Evolutionary conservation across 1,139 yeast species (phyloP), one percentile per base, ranked within the genome.

Genomic region (Kodamaea suecica): DNA sequence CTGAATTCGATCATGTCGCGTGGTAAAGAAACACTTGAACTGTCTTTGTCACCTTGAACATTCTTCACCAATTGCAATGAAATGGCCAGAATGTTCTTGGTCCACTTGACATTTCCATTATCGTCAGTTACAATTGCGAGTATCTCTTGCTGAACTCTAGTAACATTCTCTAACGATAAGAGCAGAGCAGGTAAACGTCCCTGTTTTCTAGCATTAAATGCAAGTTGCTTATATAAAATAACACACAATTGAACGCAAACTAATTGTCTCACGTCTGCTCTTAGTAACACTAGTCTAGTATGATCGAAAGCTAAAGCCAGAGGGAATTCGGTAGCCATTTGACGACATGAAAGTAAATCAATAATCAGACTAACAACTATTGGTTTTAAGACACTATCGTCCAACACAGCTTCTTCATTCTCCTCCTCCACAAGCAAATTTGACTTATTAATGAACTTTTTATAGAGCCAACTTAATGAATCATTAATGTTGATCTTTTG

Each of bases 41-140:
- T 39, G 34, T 55, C 47, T 29, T 43, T 36, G n/a, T 48, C 44
- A 6, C 30, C 30, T 13, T 28, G 30, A 7, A 61, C 63, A 34
- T 63, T 66, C 44, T 76, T 77, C 34, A 82, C 78, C 34, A 85
- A 60, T 53, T 86, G 95, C 40, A 87, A 70, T 5, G 92, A 76
- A 43, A 87, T 76, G 19, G 84, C 70, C 43, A 79, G 74, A 24
- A 86, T 77, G 55, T 87, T 86, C 52, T 86, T 78, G 1, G 95
- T 86, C 95, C 96, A 87, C 63, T 87, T 84, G 43, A 85, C 78
- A 54, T 84, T 85, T 3, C 95, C 95, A 52, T 80, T 83, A 40
- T 83, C 85, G 61, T 86, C 95, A 33, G 88, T 78, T 15, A 86
- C 87, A 36, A 87, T 84, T 19, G 92, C 84, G 42, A 84, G 63